Evolutionary conservation across 495 filamentous ascomycete genomes (phyloP), one percentile per base, ranked within the genome.

Genomic region (Xylaria bambusicola): DNA sequence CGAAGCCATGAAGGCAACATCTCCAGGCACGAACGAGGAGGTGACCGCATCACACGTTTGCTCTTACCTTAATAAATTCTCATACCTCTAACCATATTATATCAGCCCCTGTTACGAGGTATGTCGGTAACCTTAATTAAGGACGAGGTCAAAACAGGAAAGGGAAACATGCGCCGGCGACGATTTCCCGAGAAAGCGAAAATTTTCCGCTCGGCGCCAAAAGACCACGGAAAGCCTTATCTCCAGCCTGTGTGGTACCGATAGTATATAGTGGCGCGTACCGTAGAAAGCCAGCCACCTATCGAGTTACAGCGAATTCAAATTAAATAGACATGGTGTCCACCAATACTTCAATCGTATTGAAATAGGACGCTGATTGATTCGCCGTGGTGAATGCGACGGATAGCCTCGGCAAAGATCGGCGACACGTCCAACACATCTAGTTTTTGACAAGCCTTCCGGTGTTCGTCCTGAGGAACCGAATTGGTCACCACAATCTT

Each of bases 311-410:
- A 21, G 23, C 23, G 10, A 51, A 24, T 10, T 36, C 36, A 36
- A 26, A 44, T 44, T 18, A 17, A 35, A 44, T 38, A 13, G 21
- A 50, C 26, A 24, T 23, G 21, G 36, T 50, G 38, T 27, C 59
- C 47, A 8, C 4, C 6, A 6, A 24, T 15, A 5, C 18, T 61
- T 79, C 80, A 88, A 73, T 95, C 90, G 66, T 94, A 91, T 77
- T 94, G 91, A 75, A 98, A 97, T 53, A 98, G 84, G 52, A 94
- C 91, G 72, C 92, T 97, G 75, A 98, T 97, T 66, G 92, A 96
- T 78, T 98, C 94, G 57, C 94, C 94, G 76, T 98, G 93, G 74
- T 98, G 94, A 51, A 98, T 95, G 44, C 94, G 84, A 50, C 94
- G 88, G 70, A 98, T 97, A 17, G 94, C 94, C 86, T 98, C 94